Evolutionary conservation across 768 basidiomycete species (phyloP).

Genomic region (Calvatia gigantea): DNA sequence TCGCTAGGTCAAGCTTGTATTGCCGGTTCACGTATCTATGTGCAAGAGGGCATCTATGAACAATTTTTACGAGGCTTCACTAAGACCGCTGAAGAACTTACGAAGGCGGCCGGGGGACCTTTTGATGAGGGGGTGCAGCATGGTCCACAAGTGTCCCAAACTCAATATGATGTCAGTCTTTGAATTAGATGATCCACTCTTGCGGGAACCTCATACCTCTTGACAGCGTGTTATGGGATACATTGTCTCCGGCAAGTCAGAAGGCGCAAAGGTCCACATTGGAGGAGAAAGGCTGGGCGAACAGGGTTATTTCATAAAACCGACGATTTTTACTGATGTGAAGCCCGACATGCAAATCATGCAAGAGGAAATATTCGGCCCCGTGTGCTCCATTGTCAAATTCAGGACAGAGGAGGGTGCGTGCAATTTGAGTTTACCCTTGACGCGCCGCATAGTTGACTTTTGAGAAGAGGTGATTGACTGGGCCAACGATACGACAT

Average conservation of each 20-base stretch:
- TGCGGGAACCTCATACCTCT: not conserved
- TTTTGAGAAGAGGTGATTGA: slow-evolving; percentile 37
- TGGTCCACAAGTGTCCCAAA: slow-evolving; percentile 70
- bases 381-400: slow-evolving; percentile 72
- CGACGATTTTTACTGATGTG: slow-evolving; percentile 72
- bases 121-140: slow-evolving; percentile 54
- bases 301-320: slow-evolving; percentile 62
- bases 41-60: slow-evolving; percentile 79
- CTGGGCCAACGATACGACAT: slow-evolving; percentile 72
- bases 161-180: slow-evolving; percentile 55
- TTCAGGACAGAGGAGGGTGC: slow-evolving; percentile 59
- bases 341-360: slow-evolving; percentile 73
- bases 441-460: too few relatives aligned
- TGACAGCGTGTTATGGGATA: slow-evolving; percentile 69
- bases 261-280: slow-evolving; percentile 62
- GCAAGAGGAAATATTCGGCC: slow-evolving; percentile 76
- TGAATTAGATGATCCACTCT: not conserved
- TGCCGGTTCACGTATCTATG: slow-evolving; percentile 79
- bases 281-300: slow-evolving; percentile 59
- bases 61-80: slow-evolving; percentile 61
- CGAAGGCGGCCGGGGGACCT: slow-evolving; percentile 56
- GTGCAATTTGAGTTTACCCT: not conserved
- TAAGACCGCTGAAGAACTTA: slow-evolving; percentile 43
- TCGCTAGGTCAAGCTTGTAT: slow-evolving; percentile 61
- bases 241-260: slow-evolving; percentile 69